phyloP scores from a whole-genome alignment of 305 asterid species.

The Galium porrigens region DNA sequence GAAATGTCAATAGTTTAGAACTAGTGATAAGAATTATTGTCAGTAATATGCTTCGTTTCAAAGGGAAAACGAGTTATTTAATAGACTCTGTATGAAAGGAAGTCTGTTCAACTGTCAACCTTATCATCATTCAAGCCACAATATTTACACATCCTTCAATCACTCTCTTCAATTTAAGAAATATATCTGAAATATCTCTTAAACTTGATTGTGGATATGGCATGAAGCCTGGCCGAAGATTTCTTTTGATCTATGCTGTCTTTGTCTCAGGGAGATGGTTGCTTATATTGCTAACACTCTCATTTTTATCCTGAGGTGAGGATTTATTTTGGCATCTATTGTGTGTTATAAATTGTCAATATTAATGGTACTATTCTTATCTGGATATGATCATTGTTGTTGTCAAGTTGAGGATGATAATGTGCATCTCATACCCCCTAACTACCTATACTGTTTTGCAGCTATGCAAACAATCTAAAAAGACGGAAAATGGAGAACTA shows the following conservation, averaged over 20 bases:
- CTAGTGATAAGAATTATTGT: background rate
- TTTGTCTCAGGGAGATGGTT: slow-evolving; percentile 92
- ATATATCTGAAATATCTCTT: background rate
- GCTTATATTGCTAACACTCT: slow-evolving; percentile 88
- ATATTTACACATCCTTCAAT: background rate
- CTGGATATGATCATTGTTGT: background rate
- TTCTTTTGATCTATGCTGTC: slow-evolving; percentile 18
- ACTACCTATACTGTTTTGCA: too few relatives aligned
- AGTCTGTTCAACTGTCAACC: background rate
- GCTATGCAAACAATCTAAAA: background rate
- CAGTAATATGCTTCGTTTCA: background rate
- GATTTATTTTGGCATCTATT: slow-evolving; percentile 12
- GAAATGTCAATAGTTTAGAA: background rate
- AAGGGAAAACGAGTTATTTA: background rate
- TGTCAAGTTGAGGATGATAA: background rate
- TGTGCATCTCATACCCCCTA: background rate
- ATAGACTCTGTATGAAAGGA: background rate
- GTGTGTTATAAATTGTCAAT: background rate
- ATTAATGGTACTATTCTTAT: background rate
- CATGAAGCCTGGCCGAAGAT: slow-evolving; percentile 7
- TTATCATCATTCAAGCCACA: background rate
- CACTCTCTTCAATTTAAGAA: background rate
- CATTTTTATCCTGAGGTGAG: slow-evolving; percentile 86
- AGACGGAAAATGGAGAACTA: background rate
- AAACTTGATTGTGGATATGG: background rate